Base-by-base conservation (phyloP, 441 rosid species). In the Populus tomentosa region DNA sequence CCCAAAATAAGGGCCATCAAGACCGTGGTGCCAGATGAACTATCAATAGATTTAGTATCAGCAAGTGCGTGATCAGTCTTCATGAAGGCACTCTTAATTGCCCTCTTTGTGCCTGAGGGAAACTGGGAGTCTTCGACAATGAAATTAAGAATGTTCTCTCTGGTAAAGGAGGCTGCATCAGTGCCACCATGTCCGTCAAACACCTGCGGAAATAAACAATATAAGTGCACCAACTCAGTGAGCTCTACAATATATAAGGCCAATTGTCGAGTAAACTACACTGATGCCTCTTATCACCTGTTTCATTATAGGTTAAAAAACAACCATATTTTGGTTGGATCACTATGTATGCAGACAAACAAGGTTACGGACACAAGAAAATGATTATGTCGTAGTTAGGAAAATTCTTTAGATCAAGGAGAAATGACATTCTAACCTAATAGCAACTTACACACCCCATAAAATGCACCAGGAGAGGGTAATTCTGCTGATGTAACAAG, bases 131-230 rank as follows among this genome's bases (percentile, higher is more conserved):
- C 99, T 87, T 93, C 92, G 42, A 88, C 83, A 30, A 93, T 89
- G 53, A 84, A 93, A 61, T 87, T 88, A 71, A 93, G 90, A 24
- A 95, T 85, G 86, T 91, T 91, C 77, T 85, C 85, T 85, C 80
- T 87, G 35, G 90, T 80, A 80, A 93, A 95, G 13, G 86, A 80
- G 63, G 99, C 97, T n/a, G 99, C 98, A 84, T 93, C 99, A 67
- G 80, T 73, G 72, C 99, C 97, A 64, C 97, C 95, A 42, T 95
- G 99, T 65, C 97, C 98, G 69, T 93, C 99, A 82, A 95, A 95
- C 75, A 95, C 98, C 97, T 95, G 80, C 10, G 78, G 10, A 66
- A 64, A 75, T 14, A 77, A 78, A 75, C 24, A 26, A 65, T 42
- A 66, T 69, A 67, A 80, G 76, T n/a, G 72, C 63, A 67, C 62